These are phyloP conservation scores for Teratosphaeriaceae sp. DNA, from an alignment of 2,329 filamentous ascomycete species.

Conservation along the genomic window DNA sequence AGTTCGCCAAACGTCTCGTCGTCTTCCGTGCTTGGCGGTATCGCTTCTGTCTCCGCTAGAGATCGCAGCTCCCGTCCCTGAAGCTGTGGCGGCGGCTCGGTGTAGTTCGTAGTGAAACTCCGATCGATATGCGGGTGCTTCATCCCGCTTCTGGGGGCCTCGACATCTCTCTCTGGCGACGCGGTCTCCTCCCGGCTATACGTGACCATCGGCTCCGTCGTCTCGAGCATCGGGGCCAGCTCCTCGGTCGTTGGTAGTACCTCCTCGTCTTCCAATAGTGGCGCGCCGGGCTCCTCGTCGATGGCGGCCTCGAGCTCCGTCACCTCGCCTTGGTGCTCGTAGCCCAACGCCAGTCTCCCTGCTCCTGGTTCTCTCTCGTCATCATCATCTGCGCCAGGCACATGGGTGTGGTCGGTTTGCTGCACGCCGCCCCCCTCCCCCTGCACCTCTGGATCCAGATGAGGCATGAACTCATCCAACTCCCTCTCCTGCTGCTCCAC, in stretches of 20 bases:
- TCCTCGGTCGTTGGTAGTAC: conserved; percentile 20
- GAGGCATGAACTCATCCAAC: conserved; percentile 17
- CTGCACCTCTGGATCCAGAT: conserved; percentile 8
- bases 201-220: conserved; percentile 8
- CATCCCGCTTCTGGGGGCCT: no score
- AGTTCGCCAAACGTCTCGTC: conserved; percentile 28
- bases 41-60: conserved; percentile 10
- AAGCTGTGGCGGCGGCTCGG: conserved; percentile 15
- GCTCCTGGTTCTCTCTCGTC: conserved; percentile 14
- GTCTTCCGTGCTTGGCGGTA: conserved; percentile 21
- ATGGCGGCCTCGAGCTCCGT: conserved; percentile 41
- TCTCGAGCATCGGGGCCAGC: background rate
- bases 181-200: no score
- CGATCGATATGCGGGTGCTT: conserved; percentile 23
- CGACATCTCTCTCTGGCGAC: no score
- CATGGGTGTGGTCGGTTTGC: conserved; percentile 6
- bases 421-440: background rate
- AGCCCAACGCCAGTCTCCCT: no score
- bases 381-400: conserved; percentile 18
- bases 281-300: conserved; percentile 35
- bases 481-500: conserved; percentile 17
- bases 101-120: conserved; percentile 29
- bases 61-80: conserved; percentile 4
- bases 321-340: conserved; percentile 42
- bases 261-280: conserved; percentile 36